A percentile compares a stretch with the other conserved stretches of the same genome.
Evolutionary conservation across 228 moss, liverwort and hornwort genomes (phyloP).

Genomic region (Sphagnum magellanicum): DNA sequence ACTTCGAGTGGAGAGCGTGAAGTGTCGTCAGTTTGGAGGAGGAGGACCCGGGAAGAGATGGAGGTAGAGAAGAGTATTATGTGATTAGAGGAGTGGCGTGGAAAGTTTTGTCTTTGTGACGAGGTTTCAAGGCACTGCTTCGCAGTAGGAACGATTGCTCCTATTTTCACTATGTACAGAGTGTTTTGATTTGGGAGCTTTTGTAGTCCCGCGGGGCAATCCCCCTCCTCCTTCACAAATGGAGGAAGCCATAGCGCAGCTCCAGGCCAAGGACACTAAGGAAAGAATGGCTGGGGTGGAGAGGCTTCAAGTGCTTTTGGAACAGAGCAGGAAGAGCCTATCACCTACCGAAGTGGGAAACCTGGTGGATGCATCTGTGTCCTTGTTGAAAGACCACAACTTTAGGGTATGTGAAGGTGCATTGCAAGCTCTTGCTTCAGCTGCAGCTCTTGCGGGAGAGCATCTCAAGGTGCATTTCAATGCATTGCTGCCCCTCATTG

Average conservation of each 20-base stretch:
- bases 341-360: conserved; percentile 72
- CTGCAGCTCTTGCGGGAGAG: conserved; percentile 90
- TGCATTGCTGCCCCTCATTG: conserved; percentile 80
- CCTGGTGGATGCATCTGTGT: conserved; percentile 85
- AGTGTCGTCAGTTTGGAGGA: too few species aligned
- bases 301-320: conserved; percentile 76
- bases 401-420: conserved; percentile 93
- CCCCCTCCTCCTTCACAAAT: conserved; percentile 11
- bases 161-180: too few species aligned
- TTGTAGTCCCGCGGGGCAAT: too few species aligned
- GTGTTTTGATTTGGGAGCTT: too few species aligned
- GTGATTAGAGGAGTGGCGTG: too few species aligned
- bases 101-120: too few species aligned
- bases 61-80: too few species aligned
- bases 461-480: conserved; percentile 95
- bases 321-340: conserved; percentile 88
- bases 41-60: too few species aligned
- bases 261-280: conserved; percentile 93
- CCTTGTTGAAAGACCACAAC: conserved; percentile 86
- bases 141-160: too few species aligned
- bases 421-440: conserved; percentile 90
- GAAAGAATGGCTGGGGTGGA: conserved; percentile 99
- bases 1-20: too few species aligned
- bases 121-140: too few species aligned
- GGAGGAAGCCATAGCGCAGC: conserved; percentile 94